A percentile compares a stretch with the other conserved stretches of the same genome.
Evolutionary conservation across 352 stramenopile species (phyloP).

Genomic region (Globisporangium polare): DNA sequence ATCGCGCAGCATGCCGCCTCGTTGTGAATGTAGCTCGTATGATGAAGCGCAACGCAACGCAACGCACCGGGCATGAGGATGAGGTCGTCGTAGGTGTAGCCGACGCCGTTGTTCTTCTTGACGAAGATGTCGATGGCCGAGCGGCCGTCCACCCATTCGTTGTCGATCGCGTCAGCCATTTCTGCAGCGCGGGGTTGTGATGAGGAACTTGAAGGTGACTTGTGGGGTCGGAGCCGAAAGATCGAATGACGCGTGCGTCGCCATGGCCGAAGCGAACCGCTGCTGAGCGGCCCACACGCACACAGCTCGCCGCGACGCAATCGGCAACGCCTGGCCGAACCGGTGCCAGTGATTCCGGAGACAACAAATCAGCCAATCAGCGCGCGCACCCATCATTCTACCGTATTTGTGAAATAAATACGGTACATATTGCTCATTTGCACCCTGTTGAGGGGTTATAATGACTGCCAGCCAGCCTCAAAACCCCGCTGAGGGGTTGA

Average conservation of each 20-base stretch:
- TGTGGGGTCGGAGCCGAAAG: conserved; percentile 17
- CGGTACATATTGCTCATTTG: too few relatives aligned
- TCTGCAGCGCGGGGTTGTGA: conserved; percentile 4
- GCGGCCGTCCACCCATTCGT: conserved; percentile 66
- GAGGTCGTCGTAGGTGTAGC: conserved; percentile 72
- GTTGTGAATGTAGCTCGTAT: not conserved
- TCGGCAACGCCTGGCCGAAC: not conserved
- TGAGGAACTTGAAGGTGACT: conserved; percentile 6
- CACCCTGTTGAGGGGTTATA: too few relatives aligned
- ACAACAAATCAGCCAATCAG: too few relatives aligned
- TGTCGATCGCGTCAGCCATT: conserved; percentile 39
- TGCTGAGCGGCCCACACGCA: not conserved
- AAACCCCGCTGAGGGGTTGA: too few relatives aligned
- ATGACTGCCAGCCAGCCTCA: too few relatives aligned
- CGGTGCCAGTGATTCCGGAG: conserved; percentile 3
- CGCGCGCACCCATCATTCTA: too few relatives aligned
- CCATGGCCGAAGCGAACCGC: conserved; percentile 14
- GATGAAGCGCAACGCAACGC: too few relatives aligned
- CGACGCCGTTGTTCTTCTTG: conserved; percentile 77
- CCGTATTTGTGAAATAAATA: too few relatives aligned
- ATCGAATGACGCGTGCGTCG: conserved; percentile 25
- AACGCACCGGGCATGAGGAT: conserved; percentile 65
- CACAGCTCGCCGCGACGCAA: not conserved
- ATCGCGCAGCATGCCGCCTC: conserved; percentile 17
- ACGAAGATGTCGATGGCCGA: conserved; percentile 84